Conservation (phyloP, 139 green algal genomes). For the Chlamydomonas eustigma region DNA sequence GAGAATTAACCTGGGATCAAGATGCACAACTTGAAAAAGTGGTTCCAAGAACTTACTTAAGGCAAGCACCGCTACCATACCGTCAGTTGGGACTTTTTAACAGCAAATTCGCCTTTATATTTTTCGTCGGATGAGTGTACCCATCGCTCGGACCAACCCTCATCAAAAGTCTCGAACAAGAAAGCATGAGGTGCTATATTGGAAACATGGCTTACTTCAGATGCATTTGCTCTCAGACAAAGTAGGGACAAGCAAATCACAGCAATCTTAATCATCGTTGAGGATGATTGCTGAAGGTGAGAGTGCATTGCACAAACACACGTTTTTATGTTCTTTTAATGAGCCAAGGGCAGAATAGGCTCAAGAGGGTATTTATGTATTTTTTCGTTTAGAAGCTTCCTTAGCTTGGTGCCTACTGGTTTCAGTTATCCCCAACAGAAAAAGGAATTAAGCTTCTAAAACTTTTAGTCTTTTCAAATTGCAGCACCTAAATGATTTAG, state of each 20-base stretch:
- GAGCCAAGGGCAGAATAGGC: not conserved
- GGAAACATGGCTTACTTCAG: not conserved
- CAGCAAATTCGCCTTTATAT: conserved; percentile 36
- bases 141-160: conserved; percentile 31
- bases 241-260: not conserved
- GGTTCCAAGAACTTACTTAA: not conserved
- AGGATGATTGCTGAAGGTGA: not conserved
- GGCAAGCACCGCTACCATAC: not conserved
- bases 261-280: not conserved
- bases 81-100: conserved; percentile 7
- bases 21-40: not conserved
- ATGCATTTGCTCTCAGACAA: not conserved
- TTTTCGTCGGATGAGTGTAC: conserved; percentile 24
- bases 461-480: too few species aligned
- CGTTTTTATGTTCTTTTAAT: not conserved
- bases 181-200: not conserved
- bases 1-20: not conserved
- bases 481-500: too few species aligned
- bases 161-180: conserved; percentile 37
- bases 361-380: not conserved
- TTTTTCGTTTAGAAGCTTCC: not conserved
- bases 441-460: too few species aligned
- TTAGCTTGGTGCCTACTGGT: too few species aligned
- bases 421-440: too few species aligned
- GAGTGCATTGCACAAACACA: not conserved